These are phyloP conservation scores for Davidsoniella neocaledoniae DNA, from an alignment of 2,329 filamentous ascomycete genomes.

Conservation along the genomic window DNA sequence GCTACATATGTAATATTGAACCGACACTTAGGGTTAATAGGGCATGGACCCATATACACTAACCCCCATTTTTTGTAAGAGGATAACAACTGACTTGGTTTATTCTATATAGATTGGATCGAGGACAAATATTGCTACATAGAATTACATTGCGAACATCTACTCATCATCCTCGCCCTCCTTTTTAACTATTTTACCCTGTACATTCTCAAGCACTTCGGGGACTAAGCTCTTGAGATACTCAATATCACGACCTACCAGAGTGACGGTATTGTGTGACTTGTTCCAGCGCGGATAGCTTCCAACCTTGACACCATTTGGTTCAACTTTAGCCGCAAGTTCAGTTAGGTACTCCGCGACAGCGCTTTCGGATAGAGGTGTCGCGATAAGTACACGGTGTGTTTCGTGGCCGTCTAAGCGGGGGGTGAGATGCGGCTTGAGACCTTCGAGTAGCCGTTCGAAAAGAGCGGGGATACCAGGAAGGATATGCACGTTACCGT, in stretches of 20 bases:
- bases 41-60: too few species aligned
- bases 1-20: too few species aligned
- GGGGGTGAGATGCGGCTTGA: conserved; percentile 55
- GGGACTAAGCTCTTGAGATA: conserved; percentile 61
- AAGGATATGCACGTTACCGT: conserved; percentile 84
- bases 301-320: conserved; percentile 75
- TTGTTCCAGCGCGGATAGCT: conserved; percentile 91
- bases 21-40: too few species aligned
- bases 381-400: conserved; percentile 65
- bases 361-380: conserved; percentile 70
- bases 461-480: conserved; percentile 77
- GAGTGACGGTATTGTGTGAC: conserved; percentile 72
- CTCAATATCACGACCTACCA: conserved; percentile 60
- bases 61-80: too few species aligned
- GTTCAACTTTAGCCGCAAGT: conserved; percentile 55
- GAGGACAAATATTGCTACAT: too few species aligned
- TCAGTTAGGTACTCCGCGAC: conserved; percentile 72
- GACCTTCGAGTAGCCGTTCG: conserved; percentile 57
- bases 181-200: conserved; percentile 49
- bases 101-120: too few species aligned
- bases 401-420: conserved; percentile 60
- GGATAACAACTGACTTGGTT: too few species aligned
- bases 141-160: too few species aligned
- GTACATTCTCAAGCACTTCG: conserved; percentile 51
- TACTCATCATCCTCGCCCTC: conserved; percentile 55